Percentiles rank a stretch among this genome's conserved stretches.
Conservation (phyloP, 225 moss, liverwort and hornwort genomes). For the Polytrichum commune region DNA sequence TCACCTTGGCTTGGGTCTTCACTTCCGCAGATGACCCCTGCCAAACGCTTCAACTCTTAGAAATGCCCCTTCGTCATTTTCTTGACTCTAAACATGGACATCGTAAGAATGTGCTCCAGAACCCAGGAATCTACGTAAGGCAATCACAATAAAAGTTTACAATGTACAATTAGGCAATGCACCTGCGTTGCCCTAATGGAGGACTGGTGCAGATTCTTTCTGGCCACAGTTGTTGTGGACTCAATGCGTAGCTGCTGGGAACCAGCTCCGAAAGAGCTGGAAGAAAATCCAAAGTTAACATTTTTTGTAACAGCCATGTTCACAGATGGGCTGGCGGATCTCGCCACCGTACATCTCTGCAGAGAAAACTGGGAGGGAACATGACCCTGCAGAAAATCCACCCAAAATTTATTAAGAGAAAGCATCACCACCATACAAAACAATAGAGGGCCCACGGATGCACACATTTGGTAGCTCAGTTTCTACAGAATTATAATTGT, state of each 20-base stretch:
- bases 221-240: constrained; percentile 10
- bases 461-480: too few relatives aligned
- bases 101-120: neutral
- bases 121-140: neutral
- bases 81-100: neutral
- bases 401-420: neutral
- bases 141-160: neutral
- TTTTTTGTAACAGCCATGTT: constrained; percentile 18
- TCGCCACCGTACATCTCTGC: constrained; percentile 46
- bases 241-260: constrained; percentile 38
- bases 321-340: constrained; percentile 30
- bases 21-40: constrained; percentile 50
- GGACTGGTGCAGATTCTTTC: constrained; percentile 30
- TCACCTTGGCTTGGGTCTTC: constrained; percentile 75
- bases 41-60: constrained; percentile 3
- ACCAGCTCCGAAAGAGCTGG: constrained; percentile 41
- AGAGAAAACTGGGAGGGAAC: constrained; percentile 45
- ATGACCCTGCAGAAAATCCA: constrained; percentile 40
- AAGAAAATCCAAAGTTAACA: constrained; percentile 30
- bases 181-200: constrained; percentile 54
- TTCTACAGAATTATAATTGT: too few relatives aligned
- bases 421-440: neutral
- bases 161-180: neutral
- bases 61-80: neutral
- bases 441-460: too few relatives aligned